These are phyloP conservation scores for Orobanche coerulescens DNA, from an alignment of 257 asterid genomes.

Conservation along the genomic window DNA sequence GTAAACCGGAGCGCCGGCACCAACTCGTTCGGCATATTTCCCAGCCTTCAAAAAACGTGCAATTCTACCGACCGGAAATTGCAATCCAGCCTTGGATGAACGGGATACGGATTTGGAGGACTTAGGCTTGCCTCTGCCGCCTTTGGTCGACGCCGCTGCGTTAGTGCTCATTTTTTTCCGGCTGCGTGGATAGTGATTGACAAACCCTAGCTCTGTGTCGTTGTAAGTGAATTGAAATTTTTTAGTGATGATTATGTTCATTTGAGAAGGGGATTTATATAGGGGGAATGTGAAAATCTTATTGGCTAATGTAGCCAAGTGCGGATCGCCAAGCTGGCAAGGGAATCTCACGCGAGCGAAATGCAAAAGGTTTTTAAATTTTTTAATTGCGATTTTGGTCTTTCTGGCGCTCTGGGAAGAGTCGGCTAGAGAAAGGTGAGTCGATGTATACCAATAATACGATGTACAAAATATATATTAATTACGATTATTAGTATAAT, in stretches of 20 bases:
- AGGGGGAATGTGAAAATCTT: neutral
- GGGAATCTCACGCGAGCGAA: neutral
- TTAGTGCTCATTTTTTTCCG: neutral
- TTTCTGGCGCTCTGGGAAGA: neutral
- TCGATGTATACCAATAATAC: too few relatives aligned
- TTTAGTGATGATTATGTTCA: neutral
- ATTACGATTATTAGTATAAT: too few relatives aligned
- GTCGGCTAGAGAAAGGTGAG: too few relatives aligned
- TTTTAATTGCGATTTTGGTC: neutral
- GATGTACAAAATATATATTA: too few relatives aligned
- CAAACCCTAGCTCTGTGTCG: slow-evolving; percentile 1
- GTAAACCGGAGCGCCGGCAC: slow-evolving; percentile 14
- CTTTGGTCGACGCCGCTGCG: neutral
- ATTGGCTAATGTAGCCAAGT: neutral
- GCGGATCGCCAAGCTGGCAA: slow-evolving; percentile 7
- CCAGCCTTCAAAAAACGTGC: slow-evolving; percentile 10
- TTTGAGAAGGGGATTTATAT: neutral
- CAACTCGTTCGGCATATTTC: slow-evolving; percentile 4
- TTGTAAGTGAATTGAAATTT: neutral
- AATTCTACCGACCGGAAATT: slow-evolving; percentile 6
- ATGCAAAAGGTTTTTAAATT: neutral
- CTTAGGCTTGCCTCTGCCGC: slow-evolving; percentile 15
- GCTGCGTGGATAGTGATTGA: neutral
- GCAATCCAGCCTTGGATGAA: slow-evolving; percentile 10
- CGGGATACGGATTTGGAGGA: slow-evolving; percentile 7